Evolutionary conservation across 2,329 filamentous ascomycete genomes (phyloP).

Genomic region (Curvularia spicifera): DNA sequence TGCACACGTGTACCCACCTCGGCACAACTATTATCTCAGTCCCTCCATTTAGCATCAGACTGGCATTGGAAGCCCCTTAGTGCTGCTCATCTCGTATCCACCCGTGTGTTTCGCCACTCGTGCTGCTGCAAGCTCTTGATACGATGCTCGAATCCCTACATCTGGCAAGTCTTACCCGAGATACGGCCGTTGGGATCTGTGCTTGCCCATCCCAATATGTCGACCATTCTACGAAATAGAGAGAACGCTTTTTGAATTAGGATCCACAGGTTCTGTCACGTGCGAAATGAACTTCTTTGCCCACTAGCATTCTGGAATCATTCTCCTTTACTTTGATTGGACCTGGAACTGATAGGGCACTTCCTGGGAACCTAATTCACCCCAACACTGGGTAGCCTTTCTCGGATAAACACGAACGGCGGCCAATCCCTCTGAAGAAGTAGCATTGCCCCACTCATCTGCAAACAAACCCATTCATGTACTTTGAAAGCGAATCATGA

Average conservation of each 20-base stretch:
- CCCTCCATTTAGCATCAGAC: not conserved
- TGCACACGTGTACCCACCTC: not conserved
- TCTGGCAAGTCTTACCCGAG: conserved; percentile 1
- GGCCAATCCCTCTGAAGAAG: not conserved
- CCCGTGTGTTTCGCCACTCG: not conserved
- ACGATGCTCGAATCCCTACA: not conserved
- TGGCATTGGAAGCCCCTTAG: not conserved
- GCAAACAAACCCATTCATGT: not conserved
- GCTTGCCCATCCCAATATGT: not conserved
- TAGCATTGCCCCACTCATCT: not conserved
- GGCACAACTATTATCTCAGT: not conserved
- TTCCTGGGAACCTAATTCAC: not conserved
- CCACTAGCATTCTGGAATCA: not conserved
- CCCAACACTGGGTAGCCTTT: not conserved
- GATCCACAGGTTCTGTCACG: not conserved
- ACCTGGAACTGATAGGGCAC: not conserved
- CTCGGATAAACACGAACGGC: not conserved
- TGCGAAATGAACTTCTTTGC: not conserved
- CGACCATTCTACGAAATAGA: not conserved
- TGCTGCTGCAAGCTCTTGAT: not conserved
- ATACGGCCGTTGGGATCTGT: conserved; percentile 1
- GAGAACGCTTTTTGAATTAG: not conserved
- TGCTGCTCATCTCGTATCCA: not conserved
- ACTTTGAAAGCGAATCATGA: not conserved
- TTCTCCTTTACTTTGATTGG: not conserved